A percentile compares a stretch with the other conserved stretches of the same genome.
phyloP scores from a whole-genome alignment of 108 stramenopile genomes.

The Cylindrotheca closterium region DNA sequence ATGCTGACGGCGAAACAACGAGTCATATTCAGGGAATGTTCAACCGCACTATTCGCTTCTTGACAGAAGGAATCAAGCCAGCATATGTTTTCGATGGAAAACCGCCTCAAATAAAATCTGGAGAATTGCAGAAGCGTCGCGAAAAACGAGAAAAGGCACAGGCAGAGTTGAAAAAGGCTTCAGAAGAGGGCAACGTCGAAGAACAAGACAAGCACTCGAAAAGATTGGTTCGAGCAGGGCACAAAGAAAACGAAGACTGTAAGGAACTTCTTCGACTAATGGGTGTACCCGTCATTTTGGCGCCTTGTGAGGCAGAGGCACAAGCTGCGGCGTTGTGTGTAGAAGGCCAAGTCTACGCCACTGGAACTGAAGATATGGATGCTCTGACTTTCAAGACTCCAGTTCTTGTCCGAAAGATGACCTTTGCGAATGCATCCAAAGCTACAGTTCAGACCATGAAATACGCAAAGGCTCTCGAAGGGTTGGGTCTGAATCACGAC shows the following conservation, averaged over 20 bases:
- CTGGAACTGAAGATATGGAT: conserved; percentile 99
- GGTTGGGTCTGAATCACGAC: conserved; percentile 88
- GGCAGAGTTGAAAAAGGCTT: conserved; percentile 80
- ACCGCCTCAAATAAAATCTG: conserved; percentile 94
- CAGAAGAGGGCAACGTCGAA: conserved; percentile 83
- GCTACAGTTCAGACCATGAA: conserved; percentile 80
- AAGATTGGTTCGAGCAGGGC: conserved; percentile 81
- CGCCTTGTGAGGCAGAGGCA: conserved; percentile 98
- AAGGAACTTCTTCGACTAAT: conserved; percentile 84
- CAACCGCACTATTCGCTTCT: conserved; percentile 96
- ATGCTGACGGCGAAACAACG: conserved; percentile 92
- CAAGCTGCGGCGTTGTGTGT: conserved; percentile 92
- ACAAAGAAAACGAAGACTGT: conserved; percentile 92
- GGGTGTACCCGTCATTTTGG: conserved; percentile 94
- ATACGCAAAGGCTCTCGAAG: conserved; percentile 88
- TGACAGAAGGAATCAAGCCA: conserved; percentile 92
- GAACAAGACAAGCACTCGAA: conserved; percentile 87
- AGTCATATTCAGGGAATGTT: conserved; percentile 99
- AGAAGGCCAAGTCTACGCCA: conserved; percentile 91
- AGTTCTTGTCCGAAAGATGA: conserved; percentile 89
- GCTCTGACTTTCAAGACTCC: conserved; percentile 95
- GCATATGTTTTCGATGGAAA: conserved; percentile 98
- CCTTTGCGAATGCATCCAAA: conserved; percentile 78
- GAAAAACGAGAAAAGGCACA: conserved; percentile 94
- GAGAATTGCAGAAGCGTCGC: conserved; percentile 87